Base-by-base conservation (phyloP, 345 rosid species). In the Camelina laxa region DNA sequence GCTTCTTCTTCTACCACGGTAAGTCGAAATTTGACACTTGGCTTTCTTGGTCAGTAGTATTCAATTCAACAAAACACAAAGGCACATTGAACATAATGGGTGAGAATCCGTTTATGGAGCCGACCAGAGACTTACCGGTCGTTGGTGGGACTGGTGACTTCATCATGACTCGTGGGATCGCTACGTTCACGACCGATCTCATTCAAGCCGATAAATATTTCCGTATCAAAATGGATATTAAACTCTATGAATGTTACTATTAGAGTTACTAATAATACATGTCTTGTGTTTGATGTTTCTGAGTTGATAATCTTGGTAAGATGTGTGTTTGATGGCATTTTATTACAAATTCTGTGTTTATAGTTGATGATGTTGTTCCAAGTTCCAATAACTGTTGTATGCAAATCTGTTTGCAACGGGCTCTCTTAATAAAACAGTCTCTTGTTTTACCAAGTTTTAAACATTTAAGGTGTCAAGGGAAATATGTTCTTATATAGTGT, bases 211-310 rank as follows among this genome's bases (percentile, higher is more conserved):
- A 6, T 4, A 48, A 59, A 20, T 70, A 70, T 59, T 70, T 70
- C 35, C 38, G 67, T 58, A 2, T 70, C 35, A 60, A 47, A 21
- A 6, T 70, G 66, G 75, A 59, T 47, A 33, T 70, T 48, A 70
- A 70, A 33, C 66, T 70, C 47, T 59, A 59, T n/a, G 67, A 70
- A 16, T 70, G 67, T 47, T 59, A 59, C 44, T 70, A 33, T 42
- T 42, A 42, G 16, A 13, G n/a, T 13, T 41, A 12, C n/a, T 41
- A 39, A 9, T 39, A 39, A 27, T 27, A 27, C 45, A 41, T 41
- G 15, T 44, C 9, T 45, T 45, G 49, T 3, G 49, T n/a, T 15
- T 45, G 49, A 45, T 15, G 47, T 41, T 41, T 41, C 2, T 41
- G n/a, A 13, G n/a, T 41, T 41, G 47, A 27, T 27, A 4, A 27